Evolutionary conservation across 1,139 yeast genomes (phyloP).

Genomic region (Pneumocystis sp.): DNA sequence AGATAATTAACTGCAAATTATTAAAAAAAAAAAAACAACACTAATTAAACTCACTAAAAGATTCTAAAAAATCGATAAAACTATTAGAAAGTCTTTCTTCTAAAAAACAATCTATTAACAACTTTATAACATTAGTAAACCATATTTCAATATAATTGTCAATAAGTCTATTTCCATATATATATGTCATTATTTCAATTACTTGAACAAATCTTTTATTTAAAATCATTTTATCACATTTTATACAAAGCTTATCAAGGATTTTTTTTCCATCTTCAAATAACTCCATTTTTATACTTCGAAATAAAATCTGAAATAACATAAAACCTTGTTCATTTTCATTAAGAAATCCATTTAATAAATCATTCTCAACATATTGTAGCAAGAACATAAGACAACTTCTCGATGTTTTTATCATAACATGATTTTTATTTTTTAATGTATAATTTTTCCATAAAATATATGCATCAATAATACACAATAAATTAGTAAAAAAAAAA

Average conservation of each 20-base stretch:
- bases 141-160: background rate
- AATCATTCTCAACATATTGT: background rate
- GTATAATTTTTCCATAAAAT: background rate
- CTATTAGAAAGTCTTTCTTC: conserved; percentile 1
- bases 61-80: background rate
- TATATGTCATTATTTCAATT: background rate
- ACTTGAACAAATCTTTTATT: background rate
- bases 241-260: background rate
- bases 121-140: background rate
- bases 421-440: background rate
- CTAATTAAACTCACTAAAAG: background rate
- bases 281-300: background rate
- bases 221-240: background rate
- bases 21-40: background rate
- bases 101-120: conserved; percentile 7
- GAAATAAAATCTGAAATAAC: background rate
- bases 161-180: background rate
- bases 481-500: background rate
- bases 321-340: background rate
- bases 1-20: background rate
- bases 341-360: background rate
- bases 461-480: background rate
- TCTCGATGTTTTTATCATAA: background rate
- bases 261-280: background rate
- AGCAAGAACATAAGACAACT: background rate